These are phyloP conservation scores for Heterobasidion parviporum DNA, from an alignment of 1,284 basidiomycete genomes.

Conservation along the genomic window DNA sequence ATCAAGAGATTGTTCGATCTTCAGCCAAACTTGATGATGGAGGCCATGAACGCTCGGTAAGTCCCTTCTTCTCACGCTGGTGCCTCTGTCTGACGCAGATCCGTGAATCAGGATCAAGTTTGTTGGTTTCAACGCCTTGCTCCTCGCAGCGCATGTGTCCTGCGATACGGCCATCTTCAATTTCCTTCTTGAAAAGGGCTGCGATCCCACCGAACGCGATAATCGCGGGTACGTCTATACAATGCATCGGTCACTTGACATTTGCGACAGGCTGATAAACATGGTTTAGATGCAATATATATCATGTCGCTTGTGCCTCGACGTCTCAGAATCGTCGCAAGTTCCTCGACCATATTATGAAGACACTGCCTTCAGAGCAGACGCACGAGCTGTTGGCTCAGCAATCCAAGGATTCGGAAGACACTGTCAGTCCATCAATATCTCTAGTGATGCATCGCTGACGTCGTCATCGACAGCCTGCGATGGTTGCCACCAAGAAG, in stretches of 20 bases:
- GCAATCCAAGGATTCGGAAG: conserved; percentile 31
- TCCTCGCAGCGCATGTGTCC: conserved; percentile 29
- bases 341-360: conserved; percentile 33
- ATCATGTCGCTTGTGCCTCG: conserved; percentile 34
- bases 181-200: conserved; percentile 37
- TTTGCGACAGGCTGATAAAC: conserved; percentile 1
- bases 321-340: conserved; percentile 12
- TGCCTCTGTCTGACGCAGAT: background rate
- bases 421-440: conserved; percentile 31
- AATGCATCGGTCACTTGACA: background rate
- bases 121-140: conserved; percentile 32
- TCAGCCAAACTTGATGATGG: conserved; percentile 29
- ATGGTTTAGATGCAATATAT: conserved; percentile 40
- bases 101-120: conserved; percentile 31
- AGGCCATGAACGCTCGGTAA: conserved; percentile 33
- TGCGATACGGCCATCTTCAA: conserved; percentile 32
- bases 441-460: background rate
- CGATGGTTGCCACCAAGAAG: conserved; percentile 37
- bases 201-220: conserved; percentile 36
- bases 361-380: conserved; percentile 39
- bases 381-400: conserved; percentile 33
- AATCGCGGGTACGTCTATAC: conserved; percentile 29
- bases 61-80: conserved; percentile 8
- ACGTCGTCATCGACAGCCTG: conserved; percentile 27
- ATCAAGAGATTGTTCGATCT: conserved; percentile 35